phyloP scores from a whole-genome alignment of 2,329 filamentous ascomycete species.

The Pezicula radicicola region DNA sequence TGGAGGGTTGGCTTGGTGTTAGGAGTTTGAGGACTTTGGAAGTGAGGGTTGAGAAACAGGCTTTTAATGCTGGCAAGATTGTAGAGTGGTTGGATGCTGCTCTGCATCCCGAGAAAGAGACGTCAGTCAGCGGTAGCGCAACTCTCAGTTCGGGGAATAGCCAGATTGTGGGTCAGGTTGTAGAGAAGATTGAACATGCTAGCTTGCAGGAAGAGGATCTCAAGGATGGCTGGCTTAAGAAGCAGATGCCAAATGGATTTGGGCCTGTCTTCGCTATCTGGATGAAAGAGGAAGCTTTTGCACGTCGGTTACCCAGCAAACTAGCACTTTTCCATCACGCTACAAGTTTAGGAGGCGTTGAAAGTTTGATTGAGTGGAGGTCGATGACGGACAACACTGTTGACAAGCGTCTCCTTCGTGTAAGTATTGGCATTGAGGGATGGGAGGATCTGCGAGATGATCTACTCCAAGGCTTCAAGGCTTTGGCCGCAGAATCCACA shows the following conservation, averaged over 20 bases:
- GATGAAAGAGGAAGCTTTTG: conserved; percentile 57
- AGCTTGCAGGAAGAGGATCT: conserved; percentile 67
- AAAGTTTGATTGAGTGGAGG: conserved; percentile 95
- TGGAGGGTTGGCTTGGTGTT: conserved; percentile 91
- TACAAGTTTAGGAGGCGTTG: conserved; percentile 88
- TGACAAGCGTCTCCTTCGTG: conserved; percentile 68
- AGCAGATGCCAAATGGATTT: conserved; percentile 90
- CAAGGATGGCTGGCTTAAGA: conserved; percentile 66
- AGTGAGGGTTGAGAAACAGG: conserved; percentile 76
- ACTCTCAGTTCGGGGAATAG: conserved; percentile 30
- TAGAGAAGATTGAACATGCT: conserved; percentile 70
- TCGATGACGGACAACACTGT: conserved; percentile 78
- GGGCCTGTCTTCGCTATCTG: conserved; percentile 83
- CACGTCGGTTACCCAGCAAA: conserved; percentile 71
- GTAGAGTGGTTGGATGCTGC: conserved; percentile 64
- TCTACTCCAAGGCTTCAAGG: conserved; percentile 62
- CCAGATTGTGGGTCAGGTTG: conserved; percentile 45
- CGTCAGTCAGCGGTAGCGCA: conserved; percentile 2
- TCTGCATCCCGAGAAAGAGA: conserved; percentile 15
- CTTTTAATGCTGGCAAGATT: conserved; percentile 63
- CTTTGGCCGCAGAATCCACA: conserved; percentile 7
- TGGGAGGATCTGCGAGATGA: conserved; percentile 82
- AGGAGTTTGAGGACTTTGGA: conserved; percentile 83
- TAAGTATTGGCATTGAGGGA: conserved; percentile 85
- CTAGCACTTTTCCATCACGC: conserved; percentile 88